These are phyloP conservation scores for Patellifolia procumbens DNA, from an alignment of 179 eudicot species.

Conservation along the genomic window DNA sequence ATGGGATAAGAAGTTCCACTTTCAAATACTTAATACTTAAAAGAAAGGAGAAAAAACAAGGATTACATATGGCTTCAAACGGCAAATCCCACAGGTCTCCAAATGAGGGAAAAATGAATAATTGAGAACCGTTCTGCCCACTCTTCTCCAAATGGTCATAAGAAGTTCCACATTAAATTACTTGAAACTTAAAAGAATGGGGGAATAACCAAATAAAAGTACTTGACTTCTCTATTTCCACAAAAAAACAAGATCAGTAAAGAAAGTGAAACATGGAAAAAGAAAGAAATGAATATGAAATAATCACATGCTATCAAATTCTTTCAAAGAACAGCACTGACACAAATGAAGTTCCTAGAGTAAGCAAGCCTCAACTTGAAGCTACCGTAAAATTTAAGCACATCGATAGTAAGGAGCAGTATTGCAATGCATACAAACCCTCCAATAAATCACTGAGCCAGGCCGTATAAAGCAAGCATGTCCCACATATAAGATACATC, in stretches of 20 bases:
- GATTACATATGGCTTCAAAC: too few relatives aligned
- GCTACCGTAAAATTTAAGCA: background rate
- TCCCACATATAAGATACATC: background rate
- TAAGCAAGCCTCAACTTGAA: background rate
- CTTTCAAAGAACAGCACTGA: constrained; percentile 3
- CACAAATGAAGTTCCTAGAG: background rate
- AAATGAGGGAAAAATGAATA: too few relatives aligned
- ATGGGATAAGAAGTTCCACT: background rate
- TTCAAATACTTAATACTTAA: too few relatives aligned
- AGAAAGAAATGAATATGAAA: background rate
- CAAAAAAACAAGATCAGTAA: background rate
- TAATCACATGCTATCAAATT: background rate
- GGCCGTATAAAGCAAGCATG: background rate
- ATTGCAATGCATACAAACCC: constrained; percentile 15
- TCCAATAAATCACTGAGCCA: background rate
- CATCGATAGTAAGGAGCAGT: background rate
- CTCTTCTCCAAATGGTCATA: too few relatives aligned
- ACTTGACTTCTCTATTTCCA: constrained; percentile 5
- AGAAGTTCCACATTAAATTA: too few relatives aligned
- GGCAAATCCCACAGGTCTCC: too few relatives aligned
- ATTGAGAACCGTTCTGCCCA: too few relatives aligned
- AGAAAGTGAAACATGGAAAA: background rate
- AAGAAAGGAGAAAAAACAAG: too few relatives aligned
- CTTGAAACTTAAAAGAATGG: too few relatives aligned
- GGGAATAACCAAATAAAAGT: background rate